Evolutionary conservation across 164 flowering plant species (phyloP), one percentile per base, ranked within the genome.

Genomic region (Kalanchoe fedtschenkoi): DNA sequence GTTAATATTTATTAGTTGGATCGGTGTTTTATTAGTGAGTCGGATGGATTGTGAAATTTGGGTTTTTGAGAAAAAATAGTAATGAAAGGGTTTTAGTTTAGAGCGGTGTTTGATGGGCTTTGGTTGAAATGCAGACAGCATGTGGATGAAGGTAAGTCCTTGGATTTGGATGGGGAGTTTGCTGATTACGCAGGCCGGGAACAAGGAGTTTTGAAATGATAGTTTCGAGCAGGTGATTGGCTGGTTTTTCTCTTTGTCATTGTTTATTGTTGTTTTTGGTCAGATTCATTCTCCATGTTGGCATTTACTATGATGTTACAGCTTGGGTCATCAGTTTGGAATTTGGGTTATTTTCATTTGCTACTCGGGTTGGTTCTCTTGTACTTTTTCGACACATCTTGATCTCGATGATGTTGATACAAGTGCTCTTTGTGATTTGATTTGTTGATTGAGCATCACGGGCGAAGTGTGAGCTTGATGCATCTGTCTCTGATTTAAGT

Each of bases 141-240:
- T 73, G 88, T 78, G 66, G 82, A 71, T 34, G 76, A 71, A 41
- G 58, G 51, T 6, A 68, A 71, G 22, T 69, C 79, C 69, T 69
- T 85, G 13, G 91, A 86, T 54, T 67, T 68, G 39, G 70, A 76
- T 17, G 65, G 55, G 60, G 77, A 79, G 74, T 81, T 84, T 60
- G 74, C 64, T 56, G 81, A 82, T 39, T 74, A 81, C 16, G 70
- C 73, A 80, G 65, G 73, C 68, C 41, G 98, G 93, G 53, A 89
- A 87, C 67, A 68, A 61, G 34, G 91, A 89, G 14, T 87, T 83
- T 59, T 84, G 83, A 29, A 78, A 79, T 41, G 74, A 68, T 42
- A 65, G 76, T 21, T 42, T 71, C 26, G 83, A 82, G 62, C 78
- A 81, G 85, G 90, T 8, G 13, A n/a, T n/a, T n/a, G n/a, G n/a